Evolutionary conservation across 345 rosid genomes (phyloP).

Genomic region (Abelmoschus esculentus): DNA sequence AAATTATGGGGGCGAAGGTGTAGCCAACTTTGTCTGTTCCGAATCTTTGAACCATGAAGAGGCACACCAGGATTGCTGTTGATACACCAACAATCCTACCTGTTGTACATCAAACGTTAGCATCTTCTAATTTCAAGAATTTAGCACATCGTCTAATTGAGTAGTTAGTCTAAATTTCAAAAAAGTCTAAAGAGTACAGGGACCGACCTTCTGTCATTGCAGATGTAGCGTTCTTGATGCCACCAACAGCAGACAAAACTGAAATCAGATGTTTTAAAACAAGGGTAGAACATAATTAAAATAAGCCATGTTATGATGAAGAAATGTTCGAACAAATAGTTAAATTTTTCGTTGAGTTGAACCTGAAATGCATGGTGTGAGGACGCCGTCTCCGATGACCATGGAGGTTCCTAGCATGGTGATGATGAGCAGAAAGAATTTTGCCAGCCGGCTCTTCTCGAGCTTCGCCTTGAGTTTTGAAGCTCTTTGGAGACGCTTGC

Average conservation of each 20-base stretch:
- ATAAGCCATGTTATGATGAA: too few relatives aligned
- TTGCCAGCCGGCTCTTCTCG: constrained; percentile 26
- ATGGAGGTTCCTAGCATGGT: constrained; percentile 55
- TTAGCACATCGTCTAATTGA: too few relatives aligned
- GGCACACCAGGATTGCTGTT: constrained; percentile 26
- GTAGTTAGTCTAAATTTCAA: too few relatives aligned
- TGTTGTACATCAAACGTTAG: too few relatives aligned
- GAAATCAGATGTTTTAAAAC: background rate
- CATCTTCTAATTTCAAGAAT: too few relatives aligned
- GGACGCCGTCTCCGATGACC: constrained; percentile 61
- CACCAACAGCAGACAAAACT: constrained; percentile 52
- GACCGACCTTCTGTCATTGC: constrained; percentile 25
- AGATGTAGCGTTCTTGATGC: constrained; percentile 27
- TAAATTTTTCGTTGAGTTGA: too few relatives aligned
- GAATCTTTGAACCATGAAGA: constrained; percentile 40
- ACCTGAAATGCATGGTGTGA: constrained; percentile 57
- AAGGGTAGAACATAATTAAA: too few relatives aligned
- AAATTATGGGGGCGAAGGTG: constrained; percentile 36
- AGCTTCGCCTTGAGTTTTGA: constrained; percentile 24
- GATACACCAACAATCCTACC: constrained; percentile 35
- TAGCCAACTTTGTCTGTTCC: constrained; percentile 48
- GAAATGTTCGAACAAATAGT: too few relatives aligned
- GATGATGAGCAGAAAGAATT: constrained; percentile 29
- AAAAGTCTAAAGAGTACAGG: too few relatives aligned
- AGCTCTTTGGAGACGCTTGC: constrained; percentile 21